Evolutionary conservation across 1,139 yeast species (phyloP).

Genomic region (Hemisphaericaspora lyxosophila): DNA sequence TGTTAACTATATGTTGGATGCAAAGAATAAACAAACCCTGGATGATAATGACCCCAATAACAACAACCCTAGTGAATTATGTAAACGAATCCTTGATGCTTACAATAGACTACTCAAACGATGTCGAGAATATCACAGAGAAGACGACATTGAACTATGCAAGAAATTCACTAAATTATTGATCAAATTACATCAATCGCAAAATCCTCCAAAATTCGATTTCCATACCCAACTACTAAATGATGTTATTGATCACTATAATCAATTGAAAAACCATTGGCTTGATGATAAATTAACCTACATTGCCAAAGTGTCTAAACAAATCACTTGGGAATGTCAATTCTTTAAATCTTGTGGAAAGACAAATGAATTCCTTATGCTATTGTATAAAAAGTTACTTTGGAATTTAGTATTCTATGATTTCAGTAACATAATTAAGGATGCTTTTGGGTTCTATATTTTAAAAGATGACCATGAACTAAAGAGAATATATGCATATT

Average conservation of each 20-base stretch:
- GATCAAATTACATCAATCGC: slow-evolving; percentile 20
- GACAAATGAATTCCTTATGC: slow-evolving; percentile 19
- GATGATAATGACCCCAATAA: not conserved
- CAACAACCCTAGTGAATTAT: slow-evolving; percentile 7
- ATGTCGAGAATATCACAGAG: slow-evolving; percentile 9
- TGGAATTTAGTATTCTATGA: slow-evolving; percentile 35
- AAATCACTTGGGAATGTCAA: slow-evolving; percentile 20
- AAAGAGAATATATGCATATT: slow-evolving; percentile 18
- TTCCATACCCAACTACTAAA: slow-evolving; percentile 20
- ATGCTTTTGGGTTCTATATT: not conserved
- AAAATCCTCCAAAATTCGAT: slow-evolving; percentile 11
- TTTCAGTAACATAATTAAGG: slow-evolving; percentile 16
- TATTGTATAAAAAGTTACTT: slow-evolving; percentile 22
- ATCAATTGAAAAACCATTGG: slow-evolving; percentile 20
- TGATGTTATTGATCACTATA: slow-evolving; percentile 20
- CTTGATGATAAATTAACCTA: slow-evolving; percentile 18
- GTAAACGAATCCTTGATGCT: slow-evolving; percentile 10
- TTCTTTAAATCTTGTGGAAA: slow-evolving; percentile 27
- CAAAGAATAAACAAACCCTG: not conserved
- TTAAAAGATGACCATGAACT: slow-evolving; percentile 21
- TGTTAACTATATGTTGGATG: slow-evolving; percentile 18
- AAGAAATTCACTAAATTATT: slow-evolving; percentile 20
- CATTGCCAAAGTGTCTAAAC: slow-evolving; percentile 16
- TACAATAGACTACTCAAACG: slow-evolving; percentile 14
- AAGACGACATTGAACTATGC: slow-evolving; percentile 11